phyloP scores from a whole-genome alignment of 2,329 filamentous ascomycete genomes.

The Drechslerella dactyloides region DNA sequence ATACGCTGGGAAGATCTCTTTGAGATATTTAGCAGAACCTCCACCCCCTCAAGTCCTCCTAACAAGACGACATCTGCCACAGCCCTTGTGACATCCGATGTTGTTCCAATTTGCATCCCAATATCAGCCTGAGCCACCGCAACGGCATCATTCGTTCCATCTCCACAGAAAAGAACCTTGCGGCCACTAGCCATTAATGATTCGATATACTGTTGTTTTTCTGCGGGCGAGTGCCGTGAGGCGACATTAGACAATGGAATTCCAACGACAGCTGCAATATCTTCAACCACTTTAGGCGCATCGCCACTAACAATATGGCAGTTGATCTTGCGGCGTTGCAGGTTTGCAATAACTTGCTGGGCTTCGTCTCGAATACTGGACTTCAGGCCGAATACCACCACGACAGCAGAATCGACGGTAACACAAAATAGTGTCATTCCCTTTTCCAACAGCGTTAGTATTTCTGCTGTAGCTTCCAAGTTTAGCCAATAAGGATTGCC shows the following conservation, averaged over 20 bases:
- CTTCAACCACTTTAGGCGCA: slow-evolving; percentile 61
- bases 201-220: slow-evolving; percentile 65
- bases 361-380: slow-evolving; percentile 62
- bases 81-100: slow-evolving; percentile 69
- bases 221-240: slow-evolving; percentile 62
- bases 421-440: slow-evolving; percentile 61
- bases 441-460: slow-evolving; percentile 8
- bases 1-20: slow-evolving; percentile 60
- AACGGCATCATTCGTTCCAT: slow-evolving; percentile 79
- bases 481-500: slow-evolving; percentile 46
- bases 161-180: slow-evolving; percentile 72
- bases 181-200: slow-evolving; percentile 54
- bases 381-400: slow-evolving; percentile 63
- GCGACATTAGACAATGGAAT: slow-evolving; percentile 59
- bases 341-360: slow-evolving; percentile 59
- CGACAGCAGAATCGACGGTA: slow-evolving; percentile 58
- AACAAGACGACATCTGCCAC: slow-evolving; percentile 75
- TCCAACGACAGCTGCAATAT: slow-evolving; percentile 60
- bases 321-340: slow-evolving; percentile 62
- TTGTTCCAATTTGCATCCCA: slow-evolving; percentile 71
- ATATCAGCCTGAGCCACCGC: slow-evolving; percentile 74
- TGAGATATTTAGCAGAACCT: slow-evolving; percentile 66
- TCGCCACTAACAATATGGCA: slow-evolving; percentile 68
- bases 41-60: slow-evolving; percentile 65
- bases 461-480: slow-evolving; percentile 17